These are phyloP conservation scores for Lycium ferocissimum DNA, from an alignment of 257 asterid species.

Conservation along the genomic window DNA sequence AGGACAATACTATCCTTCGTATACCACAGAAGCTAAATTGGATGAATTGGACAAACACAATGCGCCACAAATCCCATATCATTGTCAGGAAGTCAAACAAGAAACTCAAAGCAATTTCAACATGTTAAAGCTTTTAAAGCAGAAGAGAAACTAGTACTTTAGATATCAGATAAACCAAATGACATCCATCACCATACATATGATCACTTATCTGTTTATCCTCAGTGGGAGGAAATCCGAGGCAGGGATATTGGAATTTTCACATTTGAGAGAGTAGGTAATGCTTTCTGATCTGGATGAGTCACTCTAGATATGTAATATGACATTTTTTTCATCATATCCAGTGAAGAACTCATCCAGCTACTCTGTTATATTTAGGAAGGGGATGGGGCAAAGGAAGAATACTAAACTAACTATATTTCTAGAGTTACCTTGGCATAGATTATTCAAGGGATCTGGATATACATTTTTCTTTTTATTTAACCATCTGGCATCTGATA, in stretches of 20 bases:
- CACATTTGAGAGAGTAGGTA: not conserved
- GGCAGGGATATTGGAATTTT: not conserved
- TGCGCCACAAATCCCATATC: not conserved
- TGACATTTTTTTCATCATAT: not conserved
- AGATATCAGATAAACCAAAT: slow-evolving; percentile 13
- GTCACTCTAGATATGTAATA: not conserved
- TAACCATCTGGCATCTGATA: not conserved
- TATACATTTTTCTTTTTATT: not conserved
- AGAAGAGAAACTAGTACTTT: not conserved
- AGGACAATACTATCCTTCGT: not conserved
- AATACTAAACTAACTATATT: not conserved
- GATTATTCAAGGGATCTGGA: not conserved
- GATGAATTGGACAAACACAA: not conserved
- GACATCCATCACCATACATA: not conserved
- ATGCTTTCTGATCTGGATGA: not conserved
- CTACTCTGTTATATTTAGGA: not conserved
- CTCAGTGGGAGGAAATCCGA: not conserved
- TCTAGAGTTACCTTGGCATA: not conserved
- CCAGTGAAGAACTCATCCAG: slow-evolving; percentile 5
- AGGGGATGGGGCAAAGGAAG: not conserved
- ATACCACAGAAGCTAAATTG: not conserved
- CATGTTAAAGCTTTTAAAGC: not conserved
- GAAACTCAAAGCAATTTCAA: not conserved
- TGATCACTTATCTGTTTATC: not conserved
- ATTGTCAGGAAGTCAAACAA: slow-evolving; percentile 9